Base-by-base conservation (phyloP, 192 early-diverging fungal species). In the Gaertneriomyces semiglobifer region DNA sequence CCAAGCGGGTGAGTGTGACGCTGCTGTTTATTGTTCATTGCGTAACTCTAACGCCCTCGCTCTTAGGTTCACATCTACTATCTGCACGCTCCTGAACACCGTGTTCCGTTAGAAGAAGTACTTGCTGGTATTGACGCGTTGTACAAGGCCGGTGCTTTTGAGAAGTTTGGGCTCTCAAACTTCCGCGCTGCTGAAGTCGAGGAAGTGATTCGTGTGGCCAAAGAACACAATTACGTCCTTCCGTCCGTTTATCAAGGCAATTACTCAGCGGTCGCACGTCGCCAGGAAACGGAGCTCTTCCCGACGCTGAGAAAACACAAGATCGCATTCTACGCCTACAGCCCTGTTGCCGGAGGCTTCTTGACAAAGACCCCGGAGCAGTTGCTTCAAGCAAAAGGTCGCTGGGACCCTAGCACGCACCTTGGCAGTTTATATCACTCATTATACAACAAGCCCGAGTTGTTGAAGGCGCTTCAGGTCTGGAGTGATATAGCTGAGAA, bases 31-130 rank as follows among this genome's bases (percentile, higher is more conserved):
- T 44, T 45, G 25, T 33, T 2, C 25, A 33, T 33, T 33, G 25
- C 25, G 1, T 45, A 1, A n/a, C 2, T 10, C 4, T 50, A 25
- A 61, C 43, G 3, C 60, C 45, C 16, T 44, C 11, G 2, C 14
- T 50, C 40, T 44, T 25, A 76, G 51, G 72, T 80, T 14, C 77
- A 80, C 45, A 65, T 80, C 47, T 73, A 77, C 48, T 80, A 80
- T 54, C 39, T 80, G 33, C 78, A 80, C 55, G 10, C 64, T 11
- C 77, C 77, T 16, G 79, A 80, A 14, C 52, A 60, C 41, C 44
- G 69, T 1, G 72, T 76, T 38, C 61, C 76, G 5, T 72, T 81
- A 41, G 76, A 73, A 53, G 70, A 68, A 25, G 81, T 75, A 0
- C 40, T 75, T 19, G 67, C 68, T 42, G 79, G 73, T 43, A 71